Evolutionary conservation across 192 early-diverging fungal genomes (phyloP).

Genomic region (Coemansia sp.): DNA sequence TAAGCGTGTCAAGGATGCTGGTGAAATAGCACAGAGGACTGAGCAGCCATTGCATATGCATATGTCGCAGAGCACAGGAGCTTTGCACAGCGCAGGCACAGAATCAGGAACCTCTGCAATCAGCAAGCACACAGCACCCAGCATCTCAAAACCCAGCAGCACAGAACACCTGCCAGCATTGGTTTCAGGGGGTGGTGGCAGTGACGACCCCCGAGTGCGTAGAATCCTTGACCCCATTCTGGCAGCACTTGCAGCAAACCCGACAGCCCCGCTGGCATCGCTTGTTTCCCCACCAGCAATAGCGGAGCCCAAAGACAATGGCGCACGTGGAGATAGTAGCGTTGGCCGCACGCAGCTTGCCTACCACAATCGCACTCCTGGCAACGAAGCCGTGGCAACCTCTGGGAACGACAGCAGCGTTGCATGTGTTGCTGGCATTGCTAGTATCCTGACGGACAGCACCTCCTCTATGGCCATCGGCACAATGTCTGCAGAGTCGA

Average conservation of each 20-base stretch:
- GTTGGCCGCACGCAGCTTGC: not conserved
- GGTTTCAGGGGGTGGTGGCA: not conserved
- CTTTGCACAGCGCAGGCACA: not conserved
- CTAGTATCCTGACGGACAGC: not conserved
- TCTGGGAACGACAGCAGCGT: not conserved
- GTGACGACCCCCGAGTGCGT: slow-evolving; percentile 6
- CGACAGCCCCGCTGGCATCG: not conserved
- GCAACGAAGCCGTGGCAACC: not conserved
- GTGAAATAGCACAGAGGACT: not conserved
- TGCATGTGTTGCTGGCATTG: not conserved
- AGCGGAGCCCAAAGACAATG: not conserved
- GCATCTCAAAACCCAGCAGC: slow-evolving; percentile 3
- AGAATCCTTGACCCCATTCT: slow-evolving; percentile 24
- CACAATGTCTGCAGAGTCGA: not conserved
- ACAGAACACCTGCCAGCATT: not conserved
- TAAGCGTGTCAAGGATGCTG: no score
- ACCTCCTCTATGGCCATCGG: not conserved
- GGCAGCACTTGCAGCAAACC: slow-evolving; percentile 19
- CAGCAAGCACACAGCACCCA: not conserved
- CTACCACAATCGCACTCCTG: not conserved
- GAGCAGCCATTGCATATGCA: slow-evolving; percentile 8
- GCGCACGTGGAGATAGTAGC: not conserved
- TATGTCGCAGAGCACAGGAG: slow-evolving; percentile 18
- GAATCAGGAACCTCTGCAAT: no score
- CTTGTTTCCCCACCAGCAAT: not conserved